Evolutionary conservation across 176 grass and related monocot species (phyloP), one percentile per base, ranked within the genome.

Genomic region (Phyllostachys edulis): DNA sequence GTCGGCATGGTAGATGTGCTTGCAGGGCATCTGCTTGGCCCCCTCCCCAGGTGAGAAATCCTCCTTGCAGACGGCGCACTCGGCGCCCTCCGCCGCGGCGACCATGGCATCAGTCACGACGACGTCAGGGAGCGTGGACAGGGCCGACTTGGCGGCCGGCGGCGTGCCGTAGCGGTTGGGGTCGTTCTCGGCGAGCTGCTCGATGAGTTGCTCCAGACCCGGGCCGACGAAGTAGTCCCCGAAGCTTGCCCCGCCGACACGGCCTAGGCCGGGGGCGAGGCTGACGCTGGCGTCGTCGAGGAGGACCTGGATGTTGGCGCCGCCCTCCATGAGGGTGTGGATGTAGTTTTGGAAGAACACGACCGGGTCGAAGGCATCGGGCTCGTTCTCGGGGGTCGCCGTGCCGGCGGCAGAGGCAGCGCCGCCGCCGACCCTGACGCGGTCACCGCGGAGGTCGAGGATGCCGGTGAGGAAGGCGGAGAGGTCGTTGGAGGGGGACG

Each of bases 161-260:
- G 96, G 96, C 3, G 96, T 95, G 32, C 96, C 96, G 3, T 96
- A 96, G 76, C 93, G 91, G 49, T 95, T 95, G 55, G 96, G 96
- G 60, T 98, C 96, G 69, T 98, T 95, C 89, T 95, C 96, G 0
- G 96, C 89, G 29, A 98, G 91, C 86, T 95, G 96, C 87, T 98
- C 92, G 54, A 98, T 98, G 40, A 98, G 82, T 76, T 98, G 92
- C 85, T 98, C 96, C 29, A 98, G 78, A 16, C 91, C 96, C 14
- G 96, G 92, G 71, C 96, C 96, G 56, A 98, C 79, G 85, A 90
- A 92, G 77, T 98, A 98, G 79, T 98, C 96, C 9, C 96, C 96
- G 24, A 93, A 83, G 92, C 90, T 98, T 11, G 87, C 85, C 49
- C 92, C 92, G 46, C 92, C 92, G 5, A 73, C 21, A 71, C 92